These are phyloP conservation scores for Phytophthora macrochlamydospora DNA, from an alignment of 352 stramenopile species.

Conservation along the genomic window DNA sequence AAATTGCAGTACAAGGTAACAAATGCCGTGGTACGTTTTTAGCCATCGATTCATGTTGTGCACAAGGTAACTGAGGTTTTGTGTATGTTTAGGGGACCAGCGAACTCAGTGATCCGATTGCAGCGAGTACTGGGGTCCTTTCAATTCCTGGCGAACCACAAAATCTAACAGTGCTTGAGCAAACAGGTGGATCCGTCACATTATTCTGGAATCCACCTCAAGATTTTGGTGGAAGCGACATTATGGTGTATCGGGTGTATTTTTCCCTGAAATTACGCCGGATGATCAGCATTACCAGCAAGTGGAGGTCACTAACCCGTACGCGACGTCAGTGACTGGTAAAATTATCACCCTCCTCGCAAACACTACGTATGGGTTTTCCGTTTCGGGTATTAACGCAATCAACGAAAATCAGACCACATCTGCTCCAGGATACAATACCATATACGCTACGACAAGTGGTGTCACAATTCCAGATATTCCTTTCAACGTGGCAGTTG, in stretches of 20 bases:
- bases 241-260: constrained; percentile 52
- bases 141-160: constrained; percentile 46
- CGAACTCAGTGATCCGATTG: constrained; percentile 46
- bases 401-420: constrained; percentile 48
- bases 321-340: constrained; percentile 25
- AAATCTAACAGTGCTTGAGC: constrained; percentile 28
- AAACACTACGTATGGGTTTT: constrained; percentile 62
- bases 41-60: too few species aligned
- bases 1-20: too few species aligned
- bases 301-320: constrained; percentile 27
- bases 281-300: constrained; percentile 42
- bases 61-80: not conserved
- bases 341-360: constrained; percentile 48
- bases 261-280: constrained; percentile 46
- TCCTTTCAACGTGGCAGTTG: constrained; percentile 37
- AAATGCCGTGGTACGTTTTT: too few species aligned
- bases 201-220: constrained; percentile 52
- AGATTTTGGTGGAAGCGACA: constrained; percentile 58
- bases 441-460: constrained; percentile 43
- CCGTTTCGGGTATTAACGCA: constrained; percentile 58
- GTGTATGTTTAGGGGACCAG: constrained; percentile 41
- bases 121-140: constrained; percentile 41
- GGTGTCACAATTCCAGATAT: constrained; percentile 37
- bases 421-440: constrained; percentile 26
- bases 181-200: constrained; percentile 43